A percentile compares a stretch with the other conserved stretches of the same genome.
Evolutionary conservation across 2,329 filamentous ascomycete genomes (phyloP).

Genomic region (Diaporthe nobilis): DNA sequence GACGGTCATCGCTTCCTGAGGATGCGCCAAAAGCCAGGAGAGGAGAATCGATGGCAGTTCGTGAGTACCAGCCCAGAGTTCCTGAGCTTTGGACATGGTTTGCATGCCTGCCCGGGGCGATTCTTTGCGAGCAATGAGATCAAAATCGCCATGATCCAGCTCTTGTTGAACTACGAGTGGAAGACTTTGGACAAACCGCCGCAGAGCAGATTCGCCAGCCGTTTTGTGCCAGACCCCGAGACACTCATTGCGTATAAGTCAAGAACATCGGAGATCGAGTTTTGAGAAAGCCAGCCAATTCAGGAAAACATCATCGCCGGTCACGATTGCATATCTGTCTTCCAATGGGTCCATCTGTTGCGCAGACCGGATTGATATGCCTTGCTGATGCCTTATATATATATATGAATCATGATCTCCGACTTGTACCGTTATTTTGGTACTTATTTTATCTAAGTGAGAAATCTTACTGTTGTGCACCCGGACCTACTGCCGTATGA

Average conservation of each 20-base stretch:
- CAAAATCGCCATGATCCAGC: constrained; percentile 51
- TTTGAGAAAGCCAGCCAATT: background rate
- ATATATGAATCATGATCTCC: too few species aligned
- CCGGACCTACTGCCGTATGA: too few species aligned
- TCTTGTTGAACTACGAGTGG: constrained; percentile 49
- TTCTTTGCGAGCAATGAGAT: constrained; percentile 56
- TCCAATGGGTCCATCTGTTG: too few species aligned
- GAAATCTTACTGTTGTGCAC: too few species aligned
- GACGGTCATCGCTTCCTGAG: constrained; percentile 1
- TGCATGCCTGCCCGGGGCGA: constrained; percentile 55
- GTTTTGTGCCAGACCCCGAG: constrained; percentile 8
- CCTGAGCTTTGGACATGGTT: constrained; percentile 56
- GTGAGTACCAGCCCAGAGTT: constrained; percentile 52
- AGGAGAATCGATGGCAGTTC: constrained; percentile 54
- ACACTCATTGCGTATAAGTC: constrained; percentile 18
- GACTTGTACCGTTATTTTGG: too few species aligned
- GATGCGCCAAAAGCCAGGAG: constrained; percentile 13
- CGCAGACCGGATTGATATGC: too few species aligned
- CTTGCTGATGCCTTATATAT: too few species aligned
- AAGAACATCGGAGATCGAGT: constrained; percentile 3
- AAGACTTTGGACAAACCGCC: background rate
- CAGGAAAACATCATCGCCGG: background rate
- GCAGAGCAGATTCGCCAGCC: constrained; percentile 1
- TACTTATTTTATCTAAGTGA: too few species aligned
- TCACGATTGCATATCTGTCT: background rate